Conservation (phyloP, 257 asterid species). For the Schizonepeta tenuifolia region DNA sequence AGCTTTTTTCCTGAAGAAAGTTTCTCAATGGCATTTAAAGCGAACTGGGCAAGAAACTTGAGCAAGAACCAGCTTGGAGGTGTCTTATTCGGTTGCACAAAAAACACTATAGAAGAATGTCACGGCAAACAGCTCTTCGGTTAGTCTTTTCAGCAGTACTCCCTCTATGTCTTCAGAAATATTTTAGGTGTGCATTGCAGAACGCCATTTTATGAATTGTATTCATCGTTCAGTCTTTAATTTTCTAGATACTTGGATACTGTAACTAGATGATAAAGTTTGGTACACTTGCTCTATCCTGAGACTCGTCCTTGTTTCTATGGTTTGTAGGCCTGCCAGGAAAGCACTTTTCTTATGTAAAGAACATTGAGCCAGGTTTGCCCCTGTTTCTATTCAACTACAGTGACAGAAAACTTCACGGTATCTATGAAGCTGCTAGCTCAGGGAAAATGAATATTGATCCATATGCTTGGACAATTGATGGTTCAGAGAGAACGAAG, state of each 20-base stretch:
- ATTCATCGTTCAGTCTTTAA: neutral
- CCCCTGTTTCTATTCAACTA: slow-evolving; percentile 84
- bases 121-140: slow-evolving; percentile 54
- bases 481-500: slow-evolving; percentile 70
- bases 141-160: slow-evolving; percentile 35
- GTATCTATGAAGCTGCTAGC: slow-evolving; percentile 88
- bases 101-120: slow-evolving; percentile 46
- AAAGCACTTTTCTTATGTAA: slow-evolving; percentile 60
- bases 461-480: slow-evolving; percentile 88
- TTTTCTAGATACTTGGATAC: slow-evolving; percentile 19
- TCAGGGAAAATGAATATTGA: slow-evolving; percentile 67
- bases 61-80: slow-evolving; percentile 55
- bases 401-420: slow-evolving; percentile 65
- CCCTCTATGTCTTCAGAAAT: slow-evolving; percentile 12
- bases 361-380: slow-evolving; percentile 76
- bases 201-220: neutral
- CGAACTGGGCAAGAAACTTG: slow-evolving; percentile 40
- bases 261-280: slow-evolving; percentile 16
- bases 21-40: slow-evolving; percentile 29
- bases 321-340: slow-evolving; percentile 71
- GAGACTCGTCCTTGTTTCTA: slow-evolving; percentile 25
- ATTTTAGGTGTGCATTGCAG: slow-evolving; percentile 13
- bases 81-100: slow-evolving; percentile 59
- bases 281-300: slow-evolving; percentile 14
- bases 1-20: slow-evolving; percentile 31